A percentile compares a stretch with the other conserved stretches of the same genome.
These are phyloP conservation scores for Pseudocercospora fijiensis DNA, from an alignment of 2,329 filamentous ascomycete species.

Conservation along the genomic window DNA sequence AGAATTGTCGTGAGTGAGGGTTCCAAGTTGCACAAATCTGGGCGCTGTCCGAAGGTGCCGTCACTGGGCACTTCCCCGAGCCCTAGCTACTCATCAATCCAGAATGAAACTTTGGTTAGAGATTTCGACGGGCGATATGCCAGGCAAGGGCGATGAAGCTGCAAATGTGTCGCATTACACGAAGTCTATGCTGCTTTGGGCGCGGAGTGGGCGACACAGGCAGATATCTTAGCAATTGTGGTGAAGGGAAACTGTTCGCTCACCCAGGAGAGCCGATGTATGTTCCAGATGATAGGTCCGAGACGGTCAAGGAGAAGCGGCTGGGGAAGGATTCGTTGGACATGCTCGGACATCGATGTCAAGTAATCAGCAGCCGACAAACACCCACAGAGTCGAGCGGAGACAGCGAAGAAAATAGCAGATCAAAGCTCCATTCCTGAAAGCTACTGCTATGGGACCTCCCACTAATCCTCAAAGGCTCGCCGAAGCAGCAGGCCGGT, in stretches of 20 bases:
- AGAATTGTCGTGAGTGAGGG: not conserved
- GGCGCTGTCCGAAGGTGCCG: not conserved
- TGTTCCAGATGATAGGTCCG: constrained; percentile 38
- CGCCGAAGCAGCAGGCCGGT: constrained; percentile 28
- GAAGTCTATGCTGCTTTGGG: constrained; percentile 46
- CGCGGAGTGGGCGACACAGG: constrained; percentile 43
- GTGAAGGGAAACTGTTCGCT: constrained; percentile 36
- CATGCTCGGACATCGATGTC: not conserved
- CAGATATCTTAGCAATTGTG: constrained; percentile 31
- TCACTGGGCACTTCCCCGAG: too few relatives aligned
- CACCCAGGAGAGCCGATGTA: constrained; percentile 12
- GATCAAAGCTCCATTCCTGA: constrained; percentile 22
- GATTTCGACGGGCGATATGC: not conserved
- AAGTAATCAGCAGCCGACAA: not conserved
- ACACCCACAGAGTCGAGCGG: not conserved
- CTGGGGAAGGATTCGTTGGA: constrained; percentile 42
- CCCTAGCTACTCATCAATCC: too few relatives aligned
- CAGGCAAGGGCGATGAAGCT: constrained; percentile 8
- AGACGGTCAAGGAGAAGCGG: constrained; percentile 38
- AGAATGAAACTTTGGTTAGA: too few relatives aligned
- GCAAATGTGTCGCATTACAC: constrained; percentile 23
- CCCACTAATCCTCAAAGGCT: constrained; percentile 32
- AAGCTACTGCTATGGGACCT: constrained; percentile 20
- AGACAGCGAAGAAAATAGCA: constrained; percentile 11
- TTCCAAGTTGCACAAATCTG: not conserved